Evolutionary conservation across 2,329 filamentous ascomycete genomes (phyloP).

Genomic region (Allantophomopsis cytisporea): DNA sequence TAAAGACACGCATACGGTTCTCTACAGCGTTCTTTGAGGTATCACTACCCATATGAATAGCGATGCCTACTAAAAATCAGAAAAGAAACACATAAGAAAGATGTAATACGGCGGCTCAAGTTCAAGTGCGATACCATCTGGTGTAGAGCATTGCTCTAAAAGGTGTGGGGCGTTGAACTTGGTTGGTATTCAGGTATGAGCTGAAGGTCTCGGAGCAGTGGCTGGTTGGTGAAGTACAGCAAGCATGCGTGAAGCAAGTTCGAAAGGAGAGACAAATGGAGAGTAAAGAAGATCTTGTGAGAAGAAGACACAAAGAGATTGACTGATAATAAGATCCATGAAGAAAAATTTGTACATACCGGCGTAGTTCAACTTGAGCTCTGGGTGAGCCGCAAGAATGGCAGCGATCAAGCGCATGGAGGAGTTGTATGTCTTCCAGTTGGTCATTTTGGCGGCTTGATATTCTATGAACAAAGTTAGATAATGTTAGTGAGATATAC

Average conservation of each 20-base stretch:
- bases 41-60: slow-evolving; percentile 16
- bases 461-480: too few relatives aligned
- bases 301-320: not conserved
- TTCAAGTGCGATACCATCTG: not conserved
- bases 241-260: too few relatives aligned
- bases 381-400: slow-evolving; percentile 41
- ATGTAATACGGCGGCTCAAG: not conserved
- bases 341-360: slow-evolving; percentile 29
- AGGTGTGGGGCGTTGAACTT: not conserved
- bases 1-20: slow-evolving; percentile 24
- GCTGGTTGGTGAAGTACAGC: too few relatives aligned
- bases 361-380: slow-evolving; percentile 43
- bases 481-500: too few relatives aligned
- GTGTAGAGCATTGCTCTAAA: not conserved
- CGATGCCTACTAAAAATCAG: slow-evolving; percentile 6
- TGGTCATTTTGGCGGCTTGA: slow-evolving; percentile 29
- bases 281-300: not conserved
- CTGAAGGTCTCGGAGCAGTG: not conserved
- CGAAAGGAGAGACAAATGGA: not conserved
- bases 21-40: slow-evolving; percentile 20
- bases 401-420: slow-evolving; percentile 47
- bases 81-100: slow-evolving; percentile 7
- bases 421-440: slow-evolving; percentile 46
- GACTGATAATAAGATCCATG: not conserved
- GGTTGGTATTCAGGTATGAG: not conserved